phyloP scores from a whole-genome alignment of 2,329 filamentous ascomycete species.

The Ophioceras dolichostomum region DNA sequence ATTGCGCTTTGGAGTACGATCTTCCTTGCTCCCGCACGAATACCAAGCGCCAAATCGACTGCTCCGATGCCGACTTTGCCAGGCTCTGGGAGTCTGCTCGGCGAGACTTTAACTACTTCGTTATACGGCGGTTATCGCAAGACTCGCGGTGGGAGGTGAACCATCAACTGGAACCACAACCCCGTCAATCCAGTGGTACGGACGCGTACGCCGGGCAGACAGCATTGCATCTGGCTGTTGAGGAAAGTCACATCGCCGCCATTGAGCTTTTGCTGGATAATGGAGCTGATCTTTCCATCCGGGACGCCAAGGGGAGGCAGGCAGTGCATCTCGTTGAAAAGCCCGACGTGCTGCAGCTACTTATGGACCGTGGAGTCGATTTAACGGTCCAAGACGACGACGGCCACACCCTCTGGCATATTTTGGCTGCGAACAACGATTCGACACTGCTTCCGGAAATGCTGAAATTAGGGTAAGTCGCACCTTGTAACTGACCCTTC shows the following conservation, averaged over 20 bases:
- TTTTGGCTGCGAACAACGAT: neutral
- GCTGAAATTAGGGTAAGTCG: neutral
- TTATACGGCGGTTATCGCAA: neutral
- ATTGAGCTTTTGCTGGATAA: neutral
- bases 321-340: neutral
- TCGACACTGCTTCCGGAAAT: neutral
- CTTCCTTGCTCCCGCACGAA: neutral
- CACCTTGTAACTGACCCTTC: too few relatives aligned
- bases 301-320: neutral
- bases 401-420: conserved; percentile 1
- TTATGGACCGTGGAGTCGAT: neutral
- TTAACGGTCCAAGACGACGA: neutral
- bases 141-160: conserved; percentile 1
- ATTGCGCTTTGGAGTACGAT: neutral
- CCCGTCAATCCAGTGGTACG: neutral
- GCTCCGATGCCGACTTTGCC: neutral
- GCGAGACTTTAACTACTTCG: neutral
- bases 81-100: neutral
- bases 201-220: neutral
- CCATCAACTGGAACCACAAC: neutral
- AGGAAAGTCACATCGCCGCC: neutral
- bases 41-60: neutral
- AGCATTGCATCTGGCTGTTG: conserved; percentile 1
- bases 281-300: neutral
- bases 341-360: neutral